Evolutionary conservation across 441 rosid species (phyloP).

Genomic region (Francoa sonchifolia): DNA sequence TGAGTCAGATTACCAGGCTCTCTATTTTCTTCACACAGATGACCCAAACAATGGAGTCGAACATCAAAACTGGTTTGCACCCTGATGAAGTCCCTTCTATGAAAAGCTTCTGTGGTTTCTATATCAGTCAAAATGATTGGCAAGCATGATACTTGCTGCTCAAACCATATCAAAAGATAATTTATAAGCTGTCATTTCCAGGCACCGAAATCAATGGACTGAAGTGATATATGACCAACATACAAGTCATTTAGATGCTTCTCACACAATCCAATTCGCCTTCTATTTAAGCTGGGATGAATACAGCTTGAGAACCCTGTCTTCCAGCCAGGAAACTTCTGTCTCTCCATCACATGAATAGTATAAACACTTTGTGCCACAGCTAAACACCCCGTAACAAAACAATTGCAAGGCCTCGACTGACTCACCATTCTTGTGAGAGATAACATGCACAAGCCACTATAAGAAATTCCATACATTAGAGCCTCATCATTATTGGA

Average conservation of each 20-base stretch:
- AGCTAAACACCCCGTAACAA: constrained; percentile 49
- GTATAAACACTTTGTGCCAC: constrained; percentile 71
- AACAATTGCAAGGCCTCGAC: constrained; percentile 70
- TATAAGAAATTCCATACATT: constrained; percentile 49
- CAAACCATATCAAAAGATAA: neutral
- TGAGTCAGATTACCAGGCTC: too few species aligned
- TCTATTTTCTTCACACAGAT: too few species aligned
- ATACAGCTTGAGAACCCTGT: constrained; percentile 79
- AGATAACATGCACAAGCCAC: constrained; percentile 63
- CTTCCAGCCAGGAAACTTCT: constrained; percentile 90
- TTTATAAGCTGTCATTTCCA: constrained; percentile 33
- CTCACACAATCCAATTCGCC: constrained; percentile 68
- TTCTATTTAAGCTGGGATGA: constrained; percentile 72
- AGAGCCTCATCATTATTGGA: constrained; percentile 46
- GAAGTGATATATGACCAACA: constrained; percentile 66
- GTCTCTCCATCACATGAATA: constrained; percentile 82
- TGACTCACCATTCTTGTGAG: constrained; percentile 60
- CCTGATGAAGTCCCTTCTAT: too few species aligned
- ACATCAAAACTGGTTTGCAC: too few species aligned
- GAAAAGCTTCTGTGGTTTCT: constrained; percentile 4
- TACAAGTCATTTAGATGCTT: constrained; percentile 60
- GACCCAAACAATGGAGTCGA: too few species aligned
- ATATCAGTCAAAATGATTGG: too few species aligned
- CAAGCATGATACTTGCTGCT: neutral
- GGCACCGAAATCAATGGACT: constrained; percentile 66